Conservation (phyloP, 176 grass and related monocot genomes). For the Carex myosuroides region DNA sequence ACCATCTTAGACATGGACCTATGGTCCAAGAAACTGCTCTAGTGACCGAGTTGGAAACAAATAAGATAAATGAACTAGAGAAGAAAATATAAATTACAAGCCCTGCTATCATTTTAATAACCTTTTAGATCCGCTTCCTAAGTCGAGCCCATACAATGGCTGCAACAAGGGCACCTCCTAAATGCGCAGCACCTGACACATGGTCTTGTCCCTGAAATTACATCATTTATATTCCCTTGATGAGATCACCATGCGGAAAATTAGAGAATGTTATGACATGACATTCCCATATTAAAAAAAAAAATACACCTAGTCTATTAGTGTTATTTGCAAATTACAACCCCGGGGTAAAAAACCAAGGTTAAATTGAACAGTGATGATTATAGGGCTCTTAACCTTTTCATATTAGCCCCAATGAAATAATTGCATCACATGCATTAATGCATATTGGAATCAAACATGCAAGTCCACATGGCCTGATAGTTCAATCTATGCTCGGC, state of each 20-base stretch:
- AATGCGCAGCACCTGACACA: slow-evolving; percentile 61
- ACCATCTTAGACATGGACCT: not conserved
- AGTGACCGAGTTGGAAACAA: not conserved
- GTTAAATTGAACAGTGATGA: not conserved
- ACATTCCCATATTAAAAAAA: not conserved
- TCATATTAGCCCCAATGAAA: not conserved
- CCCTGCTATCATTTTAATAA: not conserved
- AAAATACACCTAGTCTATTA: not conserved
- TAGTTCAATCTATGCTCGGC: not conserved
- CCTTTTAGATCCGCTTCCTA: slow-evolving; percentile 26
- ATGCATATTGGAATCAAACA: not conserved
- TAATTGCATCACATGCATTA: not conserved
- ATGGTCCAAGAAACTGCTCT: not conserved
- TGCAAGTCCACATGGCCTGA: not conserved
- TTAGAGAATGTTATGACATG: not conserved
- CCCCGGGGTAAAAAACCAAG: not conserved
- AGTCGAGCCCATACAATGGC: slow-evolving; percentile 65
- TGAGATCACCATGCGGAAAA: not conserved
- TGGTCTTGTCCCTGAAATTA: slow-evolving; percentile 39
- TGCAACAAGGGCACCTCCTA: slow-evolving; percentile 72
- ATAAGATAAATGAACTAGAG: not conserved
- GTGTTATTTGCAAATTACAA: not conserved
- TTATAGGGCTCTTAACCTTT: not conserved
- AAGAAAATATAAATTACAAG: not conserved
- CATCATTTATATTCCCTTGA: not conserved